Percentiles rank a stretch among this genome's conserved stretches.
Evolutionary conservation across 257 asterid species (phyloP).

Genomic region (Coffea canephora): DNA sequence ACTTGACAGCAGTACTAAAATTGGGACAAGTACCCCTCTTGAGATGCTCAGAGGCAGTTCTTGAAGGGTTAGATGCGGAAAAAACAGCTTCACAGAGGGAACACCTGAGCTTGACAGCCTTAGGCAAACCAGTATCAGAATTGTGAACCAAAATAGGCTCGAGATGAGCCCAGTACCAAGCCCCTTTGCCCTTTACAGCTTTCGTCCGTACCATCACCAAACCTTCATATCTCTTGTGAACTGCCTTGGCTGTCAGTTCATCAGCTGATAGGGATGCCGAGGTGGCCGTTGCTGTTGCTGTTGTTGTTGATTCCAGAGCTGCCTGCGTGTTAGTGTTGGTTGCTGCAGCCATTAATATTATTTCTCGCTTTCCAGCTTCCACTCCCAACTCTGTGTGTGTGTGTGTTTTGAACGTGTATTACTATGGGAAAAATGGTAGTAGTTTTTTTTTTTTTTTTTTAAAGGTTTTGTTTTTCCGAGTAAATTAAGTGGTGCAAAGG

Average conservation of each 20-base stretch:
- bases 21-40: constrained; percentile 94
- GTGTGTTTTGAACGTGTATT: constrained; percentile 1
- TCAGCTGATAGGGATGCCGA: constrained; percentile 36
- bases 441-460: not conserved
- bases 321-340: constrained; percentile 34
- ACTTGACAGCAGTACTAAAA: constrained; percentile 57
- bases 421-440: constrained; percentile 3
- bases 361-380: not conserved
- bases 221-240: constrained; percentile 86
- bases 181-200: constrained; percentile 95
- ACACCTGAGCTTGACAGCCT: constrained; percentile 90
- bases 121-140: constrained; percentile 74
- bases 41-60: constrained; percentile 98
- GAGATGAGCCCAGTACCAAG: constrained; percentile 98
- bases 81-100: constrained; percentile 87
- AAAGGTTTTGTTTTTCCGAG: not conserved
- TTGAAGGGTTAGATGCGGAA: constrained; percentile 94
- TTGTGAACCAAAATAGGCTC: constrained; percentile 84
- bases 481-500: not conserved
- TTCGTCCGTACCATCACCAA: constrained; percentile 77
- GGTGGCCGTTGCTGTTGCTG: constrained; percentile 23
- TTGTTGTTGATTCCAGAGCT: constrained; percentile 20
- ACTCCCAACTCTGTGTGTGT: not conserved
- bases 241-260: constrained; percentile 72
- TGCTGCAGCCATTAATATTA: constrained; percentile 44